phyloP scores from a whole-genome alignment of 73 alveolate species.

The Paramecium caudatum region DNA sequence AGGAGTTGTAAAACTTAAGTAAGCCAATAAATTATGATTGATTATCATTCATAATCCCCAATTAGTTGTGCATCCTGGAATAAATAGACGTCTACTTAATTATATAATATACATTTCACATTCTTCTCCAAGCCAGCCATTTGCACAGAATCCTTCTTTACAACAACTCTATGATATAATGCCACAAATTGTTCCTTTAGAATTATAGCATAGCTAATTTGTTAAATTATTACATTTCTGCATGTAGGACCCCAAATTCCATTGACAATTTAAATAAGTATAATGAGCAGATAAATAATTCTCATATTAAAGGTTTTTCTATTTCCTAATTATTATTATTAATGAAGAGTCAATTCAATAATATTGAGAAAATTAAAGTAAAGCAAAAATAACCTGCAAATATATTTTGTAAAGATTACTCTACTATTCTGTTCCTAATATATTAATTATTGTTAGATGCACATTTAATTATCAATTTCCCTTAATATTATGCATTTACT shows the following conservation, averaged over 20 bases:
- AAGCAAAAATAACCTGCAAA: no score
- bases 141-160: neutral
- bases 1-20: conserved; percentile 46
- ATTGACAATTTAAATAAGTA: neutral
- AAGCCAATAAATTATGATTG: conserved; percentile 64
- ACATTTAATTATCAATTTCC: no score
- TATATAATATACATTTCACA: conserved; percentile 22
- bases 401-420: no score
- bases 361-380: no score
- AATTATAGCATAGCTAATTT: neutral
- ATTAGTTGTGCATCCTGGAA: conserved; percentile 66
- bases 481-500: neutral
- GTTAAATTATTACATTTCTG: conserved; percentile 1
- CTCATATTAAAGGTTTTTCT: neutral
- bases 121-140: neutral
- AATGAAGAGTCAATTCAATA: no score
- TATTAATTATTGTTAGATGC: no score
- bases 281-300: neutral
- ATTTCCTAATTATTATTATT: no score
- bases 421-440: no score
- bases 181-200: neutral
- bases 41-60: neutral
- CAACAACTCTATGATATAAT: conserved; percentile 1
- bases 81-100: conserved; percentile 5
- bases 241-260: conserved; percentile 19